phyloP scores from a whole-genome alignment of 495 filamentous ascomycete species.

The Penicillium pancosmium region DNA sequence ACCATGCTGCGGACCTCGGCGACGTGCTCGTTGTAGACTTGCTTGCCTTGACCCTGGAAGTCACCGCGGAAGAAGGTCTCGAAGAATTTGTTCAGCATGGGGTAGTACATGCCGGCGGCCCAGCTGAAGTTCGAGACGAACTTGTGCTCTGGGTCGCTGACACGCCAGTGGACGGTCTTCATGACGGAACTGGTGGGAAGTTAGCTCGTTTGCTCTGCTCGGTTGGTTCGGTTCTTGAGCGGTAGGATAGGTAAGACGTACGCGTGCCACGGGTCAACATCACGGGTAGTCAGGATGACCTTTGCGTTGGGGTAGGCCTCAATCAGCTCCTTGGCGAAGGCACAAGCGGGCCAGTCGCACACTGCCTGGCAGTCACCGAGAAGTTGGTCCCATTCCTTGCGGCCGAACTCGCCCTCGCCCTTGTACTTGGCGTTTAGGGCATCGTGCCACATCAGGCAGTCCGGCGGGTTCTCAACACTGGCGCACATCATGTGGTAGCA shows the following conservation, averaged over 20 bases:
- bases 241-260: conserved; percentile 22
- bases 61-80: conserved; percentile 57
- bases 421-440: conserved; percentile 67
- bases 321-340: conserved; percentile 68
- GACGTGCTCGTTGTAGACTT: conserved; percentile 52
- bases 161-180: conserved; percentile 58
- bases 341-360: conserved; percentile 67
- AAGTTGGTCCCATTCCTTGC: conserved; percentile 68
- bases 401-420: conserved; percentile 60
- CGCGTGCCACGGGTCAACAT: conserved; percentile 61
- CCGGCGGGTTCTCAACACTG: conserved; percentile 60
- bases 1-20: conserved; percentile 49
- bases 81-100: conserved; percentile 63
- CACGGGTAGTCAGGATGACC: conserved; percentile 64
- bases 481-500: conserved; percentile 71
- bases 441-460: conserved; percentile 65
- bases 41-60: conserved; percentile 54
- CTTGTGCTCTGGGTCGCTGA: conserved; percentile 56
- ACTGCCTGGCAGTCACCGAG: conserved; percentile 68
- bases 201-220: conserved; percentile 1
- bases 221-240: background rate
- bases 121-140: conserved; percentile 55
- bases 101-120: conserved; percentile 61
- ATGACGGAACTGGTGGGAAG: conserved; percentile 43
- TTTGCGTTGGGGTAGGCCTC: conserved; percentile 72